Conservation (phyloP, 148 eudicot genomes). For the Fagopyrum homotropicum region DNA sequence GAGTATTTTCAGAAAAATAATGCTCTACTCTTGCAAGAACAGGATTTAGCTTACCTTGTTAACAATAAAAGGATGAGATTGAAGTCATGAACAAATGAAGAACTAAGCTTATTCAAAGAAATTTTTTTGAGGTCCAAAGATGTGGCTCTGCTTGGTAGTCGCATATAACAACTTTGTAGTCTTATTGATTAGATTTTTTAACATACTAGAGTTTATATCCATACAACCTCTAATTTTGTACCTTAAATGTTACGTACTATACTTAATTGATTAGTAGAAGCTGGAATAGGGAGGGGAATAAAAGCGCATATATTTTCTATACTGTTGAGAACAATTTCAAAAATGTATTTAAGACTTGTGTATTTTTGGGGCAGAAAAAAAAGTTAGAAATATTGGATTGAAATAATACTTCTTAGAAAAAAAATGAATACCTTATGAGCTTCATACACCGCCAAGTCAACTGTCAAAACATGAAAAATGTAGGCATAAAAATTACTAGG, state of each 20-base stretch:
- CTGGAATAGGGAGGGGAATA: neutral
- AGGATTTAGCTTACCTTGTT: slow-evolving; percentile 64
- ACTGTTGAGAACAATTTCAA: too few relatives aligned
- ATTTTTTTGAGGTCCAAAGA: neutral
- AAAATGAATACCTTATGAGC: slow-evolving; percentile 63
- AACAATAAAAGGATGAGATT: neutral
- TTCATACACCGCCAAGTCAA: slow-evolving; percentile 55
- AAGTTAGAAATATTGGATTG: neutral
- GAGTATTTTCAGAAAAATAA: slow-evolving; percentile 82
- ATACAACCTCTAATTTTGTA: too few relatives aligned
- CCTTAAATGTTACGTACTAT: too few relatives aligned
- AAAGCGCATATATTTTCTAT: neutral
- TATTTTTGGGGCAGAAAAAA: neutral
- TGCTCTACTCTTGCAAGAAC: slow-evolving; percentile 90
- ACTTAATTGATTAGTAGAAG: neutral
- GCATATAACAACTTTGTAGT: neutral
- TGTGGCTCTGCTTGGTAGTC: neutral
- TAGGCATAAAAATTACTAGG: slow-evolving; percentile 10
- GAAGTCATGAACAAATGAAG: neutral
- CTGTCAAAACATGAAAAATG: slow-evolving; percentile 39
- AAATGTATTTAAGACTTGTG: neutral
- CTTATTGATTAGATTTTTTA: too few relatives aligned
- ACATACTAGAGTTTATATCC: too few relatives aligned
- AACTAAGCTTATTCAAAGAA: neutral
- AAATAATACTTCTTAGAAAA: neutral